phyloP scores from a whole-genome alignment of 108 stramenopile genomes.

The Cyclotella baltica region DNA sequence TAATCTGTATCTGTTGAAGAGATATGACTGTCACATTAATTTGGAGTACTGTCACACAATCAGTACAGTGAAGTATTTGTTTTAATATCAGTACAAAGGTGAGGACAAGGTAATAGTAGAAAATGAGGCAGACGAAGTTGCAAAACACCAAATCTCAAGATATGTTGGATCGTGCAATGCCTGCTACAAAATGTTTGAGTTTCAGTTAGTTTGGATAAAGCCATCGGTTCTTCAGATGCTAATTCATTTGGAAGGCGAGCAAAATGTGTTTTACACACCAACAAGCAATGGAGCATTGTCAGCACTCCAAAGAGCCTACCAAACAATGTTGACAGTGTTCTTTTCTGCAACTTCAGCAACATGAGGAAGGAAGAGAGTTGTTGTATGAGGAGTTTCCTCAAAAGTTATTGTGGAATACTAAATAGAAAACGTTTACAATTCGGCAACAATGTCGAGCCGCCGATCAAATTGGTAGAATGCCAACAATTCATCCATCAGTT shows the following conservation, averaged over 20 bases:
- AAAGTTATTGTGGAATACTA: not conserved
- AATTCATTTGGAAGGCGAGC: slow-evolving; percentile 8
- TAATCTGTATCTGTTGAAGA: slow-evolving; percentile 8
- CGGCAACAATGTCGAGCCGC: not conserved
- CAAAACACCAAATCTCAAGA: not conserved
- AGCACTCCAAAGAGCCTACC: not conserved
- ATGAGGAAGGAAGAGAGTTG: not conserved
- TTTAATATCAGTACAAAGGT: slow-evolving; percentile 21
- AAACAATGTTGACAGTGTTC: not conserved
- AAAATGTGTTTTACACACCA: not conserved
- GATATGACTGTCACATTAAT: slow-evolving; percentile 36
- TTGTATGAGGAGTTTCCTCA: not conserved
- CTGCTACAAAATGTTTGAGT: not conserved
- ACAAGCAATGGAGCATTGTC: not conserved
- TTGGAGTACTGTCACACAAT: slow-evolving; percentile 28
- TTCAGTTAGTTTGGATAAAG: not conserved
- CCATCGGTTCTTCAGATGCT: slow-evolving; percentile 9
- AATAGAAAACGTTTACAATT: not conserved
- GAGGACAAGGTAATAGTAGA: slow-evolving; percentile 4
- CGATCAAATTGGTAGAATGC: slow-evolving; percentile 2
- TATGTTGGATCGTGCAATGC: slow-evolving; percentile 12
- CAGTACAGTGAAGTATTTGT: slow-evolving; percentile 30
- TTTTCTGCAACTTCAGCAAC: not conserved
- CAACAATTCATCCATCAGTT: slow-evolving; percentile 16
- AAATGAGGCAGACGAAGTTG: slow-evolving; percentile 13